phyloP scores from a whole-genome alignment of 2,329 filamentous ascomycete species.

The Colletotrichum gloeosporioides region DNA sequence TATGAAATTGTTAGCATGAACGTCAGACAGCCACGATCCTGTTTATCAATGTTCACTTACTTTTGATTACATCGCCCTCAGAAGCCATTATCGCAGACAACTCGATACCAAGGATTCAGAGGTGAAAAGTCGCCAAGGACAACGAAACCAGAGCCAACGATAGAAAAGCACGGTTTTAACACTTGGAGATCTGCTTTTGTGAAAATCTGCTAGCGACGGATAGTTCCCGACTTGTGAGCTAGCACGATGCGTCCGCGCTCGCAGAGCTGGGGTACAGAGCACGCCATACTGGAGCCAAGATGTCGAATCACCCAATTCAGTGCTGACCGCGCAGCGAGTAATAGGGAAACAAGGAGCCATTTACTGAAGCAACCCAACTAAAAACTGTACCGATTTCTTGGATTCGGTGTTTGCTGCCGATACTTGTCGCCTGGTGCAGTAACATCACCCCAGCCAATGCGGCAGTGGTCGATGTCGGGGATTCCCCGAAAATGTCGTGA shows the following conservation, averaged over 20 bases:
- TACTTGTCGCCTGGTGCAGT: background rate
- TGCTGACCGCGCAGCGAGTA: background rate
- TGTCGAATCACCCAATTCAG: background rate
- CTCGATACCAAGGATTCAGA: background rate
- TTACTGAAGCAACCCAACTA: background rate
- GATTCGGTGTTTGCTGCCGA: background rate
- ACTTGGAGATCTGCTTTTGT: background rate
- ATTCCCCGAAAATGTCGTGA: conserved; percentile 11
- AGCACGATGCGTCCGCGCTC: background rate
- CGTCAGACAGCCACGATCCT: background rate
- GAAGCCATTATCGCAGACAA: background rate
- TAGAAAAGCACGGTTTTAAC: background rate
- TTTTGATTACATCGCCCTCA: background rate
- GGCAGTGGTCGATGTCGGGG: background rate
- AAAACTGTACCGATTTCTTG: background rate
- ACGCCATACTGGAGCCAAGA: conserved; percentile 12
- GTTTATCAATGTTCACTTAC: background rate
- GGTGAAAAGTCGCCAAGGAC: background rate
- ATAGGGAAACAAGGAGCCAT: background rate
- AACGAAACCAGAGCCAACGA: background rate
- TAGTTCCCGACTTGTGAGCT: background rate
- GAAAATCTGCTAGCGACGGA: background rate
- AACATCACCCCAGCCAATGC: background rate
- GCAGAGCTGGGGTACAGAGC: background rate
- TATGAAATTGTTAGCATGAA: background rate